A percentile compares a stretch with the other conserved stretches of the same genome.
Evolutionary conservation across 2,329 filamentous ascomycete genomes (phyloP).

Genomic region (Aquanectria penicillioides): DNA sequence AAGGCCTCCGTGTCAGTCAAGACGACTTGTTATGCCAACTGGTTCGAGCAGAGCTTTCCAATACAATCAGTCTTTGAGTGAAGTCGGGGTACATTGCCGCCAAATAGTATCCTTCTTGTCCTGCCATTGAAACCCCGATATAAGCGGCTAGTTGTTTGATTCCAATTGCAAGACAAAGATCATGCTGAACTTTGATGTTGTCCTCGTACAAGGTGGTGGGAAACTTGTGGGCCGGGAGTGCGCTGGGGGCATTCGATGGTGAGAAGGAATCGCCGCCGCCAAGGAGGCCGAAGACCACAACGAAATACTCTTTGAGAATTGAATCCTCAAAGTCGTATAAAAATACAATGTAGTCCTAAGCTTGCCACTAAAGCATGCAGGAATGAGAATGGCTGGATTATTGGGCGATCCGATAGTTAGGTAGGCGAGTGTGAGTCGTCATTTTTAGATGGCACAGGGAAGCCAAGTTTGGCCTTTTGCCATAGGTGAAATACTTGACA

Average conservation of each 20-base stretch:
- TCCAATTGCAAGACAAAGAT: not conserved
- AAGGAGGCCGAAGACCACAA: slow-evolving; percentile 5
- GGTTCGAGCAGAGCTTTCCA: slow-evolving; percentile 17
- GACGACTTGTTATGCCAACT: slow-evolving; percentile 26
- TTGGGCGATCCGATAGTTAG: not conserved
- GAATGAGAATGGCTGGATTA: slow-evolving; percentile 8
- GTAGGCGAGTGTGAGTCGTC: slow-evolving; percentile 7
- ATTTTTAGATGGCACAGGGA: not conserved
- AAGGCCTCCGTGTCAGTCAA: slow-evolving; percentile 9
- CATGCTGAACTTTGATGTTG: slow-evolving; percentile 5
- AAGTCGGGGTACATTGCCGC: slow-evolving; percentile 16
- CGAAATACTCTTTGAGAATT: not conserved
- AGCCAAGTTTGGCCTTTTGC: not conserved
- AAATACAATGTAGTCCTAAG: not conserved
- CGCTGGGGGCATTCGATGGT: not conserved
- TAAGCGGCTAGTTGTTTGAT: slow-evolving; percentile 3
- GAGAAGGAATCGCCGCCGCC: slow-evolving; percentile 12
- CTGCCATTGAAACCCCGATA: slow-evolving; percentile 16
- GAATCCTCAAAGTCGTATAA: not conserved
- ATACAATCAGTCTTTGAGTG: slow-evolving; percentile 3
- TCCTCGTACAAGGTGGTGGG: slow-evolving; percentile 7
- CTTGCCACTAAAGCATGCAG: slow-evolving; percentile 9
- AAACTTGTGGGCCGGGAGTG: not conserved
- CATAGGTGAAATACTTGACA: not conserved
- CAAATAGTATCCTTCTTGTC: slow-evolving; percentile 12